Evolutionary conservation across 1,139 yeast species (phyloP).

Genomic region (Yamadazyma blattariae): DNA sequence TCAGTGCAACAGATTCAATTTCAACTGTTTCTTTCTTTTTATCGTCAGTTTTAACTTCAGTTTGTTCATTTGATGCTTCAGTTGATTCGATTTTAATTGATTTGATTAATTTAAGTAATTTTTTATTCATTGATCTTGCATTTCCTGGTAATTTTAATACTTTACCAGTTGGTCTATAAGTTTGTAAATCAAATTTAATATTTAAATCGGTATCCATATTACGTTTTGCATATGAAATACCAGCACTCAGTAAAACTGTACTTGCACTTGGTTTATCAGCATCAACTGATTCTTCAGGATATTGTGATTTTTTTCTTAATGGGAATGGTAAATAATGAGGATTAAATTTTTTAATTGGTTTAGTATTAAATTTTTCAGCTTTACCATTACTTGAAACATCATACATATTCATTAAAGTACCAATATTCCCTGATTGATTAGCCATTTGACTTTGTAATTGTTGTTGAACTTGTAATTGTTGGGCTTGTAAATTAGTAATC

Average conservation of each 20-base stretch:
- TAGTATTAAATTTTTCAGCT: neutral
- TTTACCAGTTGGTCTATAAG: slow-evolving; percentile 30
- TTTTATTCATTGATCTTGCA: slow-evolving; percentile 23
- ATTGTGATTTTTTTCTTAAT: slow-evolving; percentile 20
- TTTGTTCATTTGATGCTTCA: neutral
- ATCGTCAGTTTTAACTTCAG: slow-evolving; percentile 2
- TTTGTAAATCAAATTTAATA: slow-evolving; percentile 41
- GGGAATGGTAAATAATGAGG: slow-evolving; percentile 36
- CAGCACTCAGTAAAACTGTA: slow-evolving; percentile 15
- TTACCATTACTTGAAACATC: neutral
- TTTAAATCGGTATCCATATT: slow-evolving; percentile 37
- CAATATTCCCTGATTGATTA: neutral
- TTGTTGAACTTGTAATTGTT: neutral
- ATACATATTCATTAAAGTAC: neutral
- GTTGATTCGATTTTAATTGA: neutral
- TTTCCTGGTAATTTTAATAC: slow-evolving; percentile 30
- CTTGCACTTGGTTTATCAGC: slow-evolving; percentile 14
- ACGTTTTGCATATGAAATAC: slow-evolving; percentile 39
- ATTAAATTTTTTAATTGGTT: slow-evolving; percentile 23
- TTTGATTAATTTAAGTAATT: slow-evolving; percentile 13
- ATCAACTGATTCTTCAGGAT: slow-evolving; percentile 17
- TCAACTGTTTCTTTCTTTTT: slow-evolving; percentile 2
- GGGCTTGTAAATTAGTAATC: slow-evolving; percentile 5
- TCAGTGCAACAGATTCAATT: slow-evolving; percentile 3
- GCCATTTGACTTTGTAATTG: neutral